Conservation (phyloP, 805 yeast species). For the Scheffersomyces spartinae region DNA sequence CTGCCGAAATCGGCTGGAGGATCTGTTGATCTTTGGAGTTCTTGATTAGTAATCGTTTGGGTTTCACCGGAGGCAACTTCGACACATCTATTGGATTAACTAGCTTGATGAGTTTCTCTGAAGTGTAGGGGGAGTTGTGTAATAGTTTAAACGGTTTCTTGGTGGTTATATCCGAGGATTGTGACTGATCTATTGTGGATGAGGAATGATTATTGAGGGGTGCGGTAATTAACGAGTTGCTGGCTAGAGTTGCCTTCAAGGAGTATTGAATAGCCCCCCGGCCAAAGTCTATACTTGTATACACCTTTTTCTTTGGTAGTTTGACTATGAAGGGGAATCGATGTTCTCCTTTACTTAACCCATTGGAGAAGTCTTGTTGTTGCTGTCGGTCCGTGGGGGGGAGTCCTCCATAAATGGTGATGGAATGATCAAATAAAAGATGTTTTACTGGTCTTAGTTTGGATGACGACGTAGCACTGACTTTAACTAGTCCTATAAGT, state of each 20-base stretch:
- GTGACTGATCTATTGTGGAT: not conserved
- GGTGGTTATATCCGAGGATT: too few relatives aligned
- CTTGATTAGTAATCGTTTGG: slow-evolving; percentile 52
- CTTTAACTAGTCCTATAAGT: slow-evolving; percentile 44
- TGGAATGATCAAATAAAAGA: slow-evolving; percentile 45
- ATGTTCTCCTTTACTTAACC: slow-evolving; percentile 75
- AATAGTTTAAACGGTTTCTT: too few relatives aligned
- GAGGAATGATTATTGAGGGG: slow-evolving; percentile 1
- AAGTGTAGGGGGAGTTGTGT: slow-evolving; percentile 21
- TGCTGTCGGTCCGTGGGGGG: slow-evolving; percentile 3
- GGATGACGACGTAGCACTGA: slow-evolving; percentile 38
- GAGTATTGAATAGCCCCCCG: slow-evolving; percentile 69
- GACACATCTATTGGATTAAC: slow-evolving; percentile 69
- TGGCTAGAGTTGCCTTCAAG: slow-evolving; percentile 38
- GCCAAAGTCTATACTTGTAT: slow-evolving; percentile 71
- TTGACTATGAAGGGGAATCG: slow-evolving; percentile 76
- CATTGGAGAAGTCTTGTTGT: slow-evolving; percentile 26
- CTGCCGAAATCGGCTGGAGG: too few relatives aligned
- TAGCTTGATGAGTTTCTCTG: slow-evolving; percentile 50
- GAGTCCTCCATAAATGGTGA: slow-evolving; percentile 51
- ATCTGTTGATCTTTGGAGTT: slow-evolving; percentile 33
- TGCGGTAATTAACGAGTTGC: slow-evolving; percentile 3
- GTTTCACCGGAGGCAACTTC: slow-evolving; percentile 51
- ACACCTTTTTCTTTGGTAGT: slow-evolving; percentile 63
- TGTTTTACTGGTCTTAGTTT: slow-evolving; percentile 42